Conservation (phyloP, 768 basidiomycete genomes). For the Guyanaporus albipodus region DNA sequence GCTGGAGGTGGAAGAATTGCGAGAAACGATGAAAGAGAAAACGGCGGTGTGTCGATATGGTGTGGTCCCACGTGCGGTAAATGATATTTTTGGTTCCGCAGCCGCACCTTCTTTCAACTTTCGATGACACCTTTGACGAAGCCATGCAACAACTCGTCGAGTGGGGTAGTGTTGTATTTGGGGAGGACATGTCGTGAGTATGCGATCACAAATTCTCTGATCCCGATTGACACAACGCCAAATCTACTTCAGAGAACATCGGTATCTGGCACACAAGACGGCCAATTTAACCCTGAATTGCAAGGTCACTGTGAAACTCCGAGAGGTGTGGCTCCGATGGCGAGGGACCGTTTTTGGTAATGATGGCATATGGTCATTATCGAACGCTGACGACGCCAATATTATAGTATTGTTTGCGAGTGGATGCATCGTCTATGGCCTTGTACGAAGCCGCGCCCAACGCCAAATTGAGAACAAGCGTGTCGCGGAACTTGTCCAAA, state of each 20-base stretch:
- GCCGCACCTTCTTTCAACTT: slow-evolving; percentile 53
- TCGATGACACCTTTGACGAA: slow-evolving; percentile 73
- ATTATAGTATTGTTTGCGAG: slow-evolving; percentile 30
- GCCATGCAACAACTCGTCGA: slow-evolving; percentile 73
- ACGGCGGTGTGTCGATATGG: slow-evolving; percentile 43
- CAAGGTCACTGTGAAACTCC: slow-evolving; percentile 56
- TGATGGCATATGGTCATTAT: slow-evolving; percentile 14
- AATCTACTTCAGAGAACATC: slow-evolving; percentile 50
- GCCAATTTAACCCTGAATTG: slow-evolving; percentile 67
- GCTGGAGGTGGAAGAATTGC: slow-evolving; percentile 53
- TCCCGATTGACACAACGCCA: slow-evolving; percentile 20
- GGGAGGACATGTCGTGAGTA: slow-evolving; percentile 61
- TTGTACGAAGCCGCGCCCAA: slow-evolving; percentile 40
- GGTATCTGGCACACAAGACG: slow-evolving; percentile 72
- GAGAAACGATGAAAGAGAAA: slow-evolving; percentile 54
- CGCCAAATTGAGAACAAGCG: slow-evolving; percentile 58
- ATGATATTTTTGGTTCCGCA: slow-evolving; percentile 30
- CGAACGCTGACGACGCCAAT: slow-evolving; percentile 16
- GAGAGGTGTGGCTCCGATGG: slow-evolving; percentile 69
- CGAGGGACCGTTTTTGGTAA: slow-evolving; percentile 59
- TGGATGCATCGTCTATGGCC: slow-evolving; percentile 10
- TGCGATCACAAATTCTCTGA: slow-evolving; percentile 23
- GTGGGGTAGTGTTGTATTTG: slow-evolving; percentile 70
- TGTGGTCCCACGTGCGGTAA: slow-evolving; percentile 6
- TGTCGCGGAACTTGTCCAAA: slow-evolving; percentile 70